Evolutionary conservation across 2,329 filamentous ascomycete genomes (phyloP), one percentile per base, ranked within the genome.

Genomic region (Cladosporium sp.): DNA sequence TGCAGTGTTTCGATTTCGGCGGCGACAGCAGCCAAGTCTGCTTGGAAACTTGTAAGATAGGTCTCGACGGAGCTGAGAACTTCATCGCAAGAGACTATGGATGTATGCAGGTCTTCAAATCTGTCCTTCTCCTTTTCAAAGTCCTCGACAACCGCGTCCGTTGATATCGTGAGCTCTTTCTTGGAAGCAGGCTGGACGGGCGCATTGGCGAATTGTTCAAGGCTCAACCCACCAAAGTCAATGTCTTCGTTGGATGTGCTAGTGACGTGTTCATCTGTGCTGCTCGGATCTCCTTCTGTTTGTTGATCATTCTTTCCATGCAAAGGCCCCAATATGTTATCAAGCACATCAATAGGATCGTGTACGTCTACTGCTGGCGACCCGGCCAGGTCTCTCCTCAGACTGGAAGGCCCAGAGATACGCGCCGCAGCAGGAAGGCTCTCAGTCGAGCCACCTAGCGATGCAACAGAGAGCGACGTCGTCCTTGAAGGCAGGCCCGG

Each of bases 1-100:
- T 99, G 95, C 49, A 99, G 81, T 2, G 89, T 93, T 79, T 99
- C 95, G 61, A 99, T 99, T 76, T 99, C 95, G 7, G 93, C 90
- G 1, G 95, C 97, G 14, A 99, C 95, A 15, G 88, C 87, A 10
- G 92, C 94, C 12, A 99, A 86, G 78, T 99, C 96, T 67, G 93
- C 91, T 76, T 96, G 93, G 76, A 99, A 99, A 77, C 90, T 94
- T 44, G 91, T 91, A 63, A 99, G 84, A 76, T 97, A 98, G 36
- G 87, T 89, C 80, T 99, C 94, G 64, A 99, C 95, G 0, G 93
- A 97, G 78, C 89, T 91, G 55, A 98, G 85, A 60, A 98, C 92
- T 76, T 96, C 91, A 78, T 99, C 95, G 80, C 94, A 99, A 60
- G 92, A 91, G 49, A 84, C 74, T 73, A 99, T 98, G 4, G 93